phyloP scores from a whole-genome alignment of 495 filamentous ascomycete genomes.

The Cetradonia linearis region DNA sequence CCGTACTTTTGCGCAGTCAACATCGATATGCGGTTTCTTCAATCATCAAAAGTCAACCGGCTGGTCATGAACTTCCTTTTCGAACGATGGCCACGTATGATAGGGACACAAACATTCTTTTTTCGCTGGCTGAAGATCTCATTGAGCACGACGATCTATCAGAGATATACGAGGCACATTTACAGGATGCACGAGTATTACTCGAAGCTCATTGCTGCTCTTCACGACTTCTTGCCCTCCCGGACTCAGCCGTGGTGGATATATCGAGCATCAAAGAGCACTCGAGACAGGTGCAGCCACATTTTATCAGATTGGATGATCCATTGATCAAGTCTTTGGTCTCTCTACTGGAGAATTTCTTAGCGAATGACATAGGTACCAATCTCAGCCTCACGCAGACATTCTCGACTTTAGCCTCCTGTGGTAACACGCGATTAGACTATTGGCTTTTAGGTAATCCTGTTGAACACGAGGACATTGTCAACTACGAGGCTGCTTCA shows the following conservation, averaged over 20 bases:
- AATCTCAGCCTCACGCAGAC: constrained; percentile 80
- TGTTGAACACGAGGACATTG: constrained; percentile 40
- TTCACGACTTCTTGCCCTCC: constrained; percentile 40
- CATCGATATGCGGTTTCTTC: constrained; percentile 74
- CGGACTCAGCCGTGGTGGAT: neutral
- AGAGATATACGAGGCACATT: constrained; percentile 68
- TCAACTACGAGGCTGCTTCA: neutral
- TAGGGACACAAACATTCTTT: constrained; percentile 63
- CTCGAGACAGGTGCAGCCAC: neutral
- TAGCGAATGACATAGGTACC: constrained; percentile 78
- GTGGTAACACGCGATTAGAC: constrained; percentile 71
- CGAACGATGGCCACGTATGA: constrained; percentile 73
- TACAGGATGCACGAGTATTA: constrained; percentile 65
- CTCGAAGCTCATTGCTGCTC: constrained; percentile 79
- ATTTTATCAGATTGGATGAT: constrained; percentile 42
- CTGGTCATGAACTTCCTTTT: constrained; percentile 39
- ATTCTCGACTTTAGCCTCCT: constrained; percentile 71
- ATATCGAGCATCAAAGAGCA: neutral
- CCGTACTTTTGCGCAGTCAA: constrained; percentile 75
- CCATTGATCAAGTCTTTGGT: constrained; percentile 63
- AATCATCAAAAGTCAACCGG: constrained; percentile 53
- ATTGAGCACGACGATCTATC: constrained; percentile 61
- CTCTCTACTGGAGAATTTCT: constrained; percentile 63
- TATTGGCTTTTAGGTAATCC: constrained; percentile 82
- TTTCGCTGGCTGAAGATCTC: constrained; percentile 61